Evolutionary conservation across 2,329 filamentous ascomycete genomes (phyloP).

Genomic region (Tolypocladium nubicola): DNA sequence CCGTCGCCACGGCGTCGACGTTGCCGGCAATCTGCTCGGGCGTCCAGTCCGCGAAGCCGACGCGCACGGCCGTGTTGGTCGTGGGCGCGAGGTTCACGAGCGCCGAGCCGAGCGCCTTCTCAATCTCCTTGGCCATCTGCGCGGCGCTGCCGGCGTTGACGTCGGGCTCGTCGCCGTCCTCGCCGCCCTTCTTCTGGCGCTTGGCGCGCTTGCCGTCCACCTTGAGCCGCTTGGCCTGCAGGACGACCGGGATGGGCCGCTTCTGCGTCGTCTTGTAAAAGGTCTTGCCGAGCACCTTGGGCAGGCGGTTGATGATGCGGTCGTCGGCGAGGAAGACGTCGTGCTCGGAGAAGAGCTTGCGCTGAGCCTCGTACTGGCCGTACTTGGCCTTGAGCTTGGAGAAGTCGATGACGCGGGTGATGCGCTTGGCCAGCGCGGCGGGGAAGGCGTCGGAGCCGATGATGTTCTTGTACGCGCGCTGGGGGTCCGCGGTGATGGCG

Average conservation of each 20-base stretch:
- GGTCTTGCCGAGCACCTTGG: constrained; percentile 73
- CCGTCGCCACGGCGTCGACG: constrained; percentile 57
- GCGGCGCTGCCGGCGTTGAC: constrained; percentile 42
- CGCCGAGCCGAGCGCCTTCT: constrained; percentile 65
- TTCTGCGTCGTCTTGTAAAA: constrained; percentile 82
- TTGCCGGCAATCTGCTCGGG: constrained; percentile 73
- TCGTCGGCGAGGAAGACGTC: constrained; percentile 93
- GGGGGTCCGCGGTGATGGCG: constrained; percentile 71
- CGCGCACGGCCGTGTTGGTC: constrained; percentile 68
- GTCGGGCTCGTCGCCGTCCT: constrained; percentile 11
- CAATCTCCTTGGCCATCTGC: constrained; percentile 70
- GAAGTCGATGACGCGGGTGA: constrained; percentile 70
- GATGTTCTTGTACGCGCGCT: constrained; percentile 84
- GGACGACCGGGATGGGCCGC: constrained; percentile 72
- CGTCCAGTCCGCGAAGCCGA: constrained; percentile 66
- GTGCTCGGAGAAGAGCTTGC: constrained; percentile 75
- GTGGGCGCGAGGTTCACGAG: constrained; percentile 71
- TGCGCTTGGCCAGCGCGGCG: constrained; percentile 50
- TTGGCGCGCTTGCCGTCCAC: constrained; percentile 48
- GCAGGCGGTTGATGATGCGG: constrained; percentile 64
- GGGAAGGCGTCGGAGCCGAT: constrained; percentile 66
- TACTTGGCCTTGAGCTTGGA: constrained; percentile 74
- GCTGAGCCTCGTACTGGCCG: constrained; percentile 76
- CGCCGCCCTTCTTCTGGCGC: constrained; percentile 37
- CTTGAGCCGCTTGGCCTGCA: constrained; percentile 53